These are phyloP conservation scores for Didymella pomorum DNA, from an alignment of 2,329 filamentous ascomycete genomes.

Conservation along the genomic window DNA sequence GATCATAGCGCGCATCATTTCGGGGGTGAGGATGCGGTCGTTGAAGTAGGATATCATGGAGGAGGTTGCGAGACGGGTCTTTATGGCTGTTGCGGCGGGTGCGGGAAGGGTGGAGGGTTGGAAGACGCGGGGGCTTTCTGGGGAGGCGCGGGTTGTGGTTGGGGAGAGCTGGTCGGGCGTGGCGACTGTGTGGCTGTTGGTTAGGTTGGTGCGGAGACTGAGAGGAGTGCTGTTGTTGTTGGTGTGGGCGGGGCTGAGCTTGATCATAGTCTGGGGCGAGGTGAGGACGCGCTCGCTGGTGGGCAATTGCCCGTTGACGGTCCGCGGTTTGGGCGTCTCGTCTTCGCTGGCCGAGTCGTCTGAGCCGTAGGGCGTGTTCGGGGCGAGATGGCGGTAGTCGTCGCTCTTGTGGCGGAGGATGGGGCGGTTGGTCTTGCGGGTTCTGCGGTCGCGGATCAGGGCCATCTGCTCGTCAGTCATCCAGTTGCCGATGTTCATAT, in stretches of 20 bases:
- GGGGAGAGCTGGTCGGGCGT: slow-evolving; percentile 35
- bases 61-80: slow-evolving; percentile 89
- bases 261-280: slow-evolving; percentile 48
- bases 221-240: slow-evolving; percentile 33
- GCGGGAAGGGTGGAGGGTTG: slow-evolving; percentile 37
- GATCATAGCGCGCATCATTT: slow-evolving; percentile 99
- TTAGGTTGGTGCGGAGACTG: slow-evolving; percentile 31
- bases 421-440: slow-evolving; percentile 77
- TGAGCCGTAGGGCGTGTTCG: slow-evolving; percentile 80
- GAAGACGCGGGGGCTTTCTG: slow-evolving; percentile 30
- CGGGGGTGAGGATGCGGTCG: slow-evolving; percentile 90
- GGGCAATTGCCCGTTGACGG: slow-evolving; percentile 20
- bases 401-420: slow-evolving; percentile 86
- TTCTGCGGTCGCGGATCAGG: slow-evolving; percentile 82
- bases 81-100: slow-evolving; percentile 62
- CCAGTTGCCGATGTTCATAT: slow-evolving; percentile 99
- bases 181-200: slow-evolving; percentile 31
- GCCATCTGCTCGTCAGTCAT: slow-evolving; percentile 99
- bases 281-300: slow-evolving; percentile 40
- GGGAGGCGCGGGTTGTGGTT: slow-evolving; percentile 12
- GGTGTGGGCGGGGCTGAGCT: slow-evolving; percentile 30
- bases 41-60: slow-evolving; percentile 99
- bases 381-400: slow-evolving; percentile 83
- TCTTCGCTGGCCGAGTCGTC: slow-evolving; percentile 71
- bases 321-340: slow-evolving; percentile 29